Evolutionary conservation across 164 flowering plant genomes (phyloP), one percentile per base, ranked within the genome.

Genomic region (Sedum album): DNA sequence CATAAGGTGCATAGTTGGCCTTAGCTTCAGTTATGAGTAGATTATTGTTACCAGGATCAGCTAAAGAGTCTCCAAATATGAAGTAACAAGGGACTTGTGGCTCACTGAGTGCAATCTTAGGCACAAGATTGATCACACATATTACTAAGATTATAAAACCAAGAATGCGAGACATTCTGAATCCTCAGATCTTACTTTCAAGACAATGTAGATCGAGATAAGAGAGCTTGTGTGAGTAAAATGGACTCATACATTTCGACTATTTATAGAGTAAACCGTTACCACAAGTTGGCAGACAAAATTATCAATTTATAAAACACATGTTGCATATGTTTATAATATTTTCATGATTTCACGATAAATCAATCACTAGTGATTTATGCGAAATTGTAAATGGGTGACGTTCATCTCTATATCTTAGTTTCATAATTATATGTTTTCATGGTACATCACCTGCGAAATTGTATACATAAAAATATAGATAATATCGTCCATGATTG

Each of bases 41-140:
- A 49, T 82, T 81, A 67, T 84, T 84, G 30, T 84, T 82, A 26
- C 88, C 88, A 44, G 69, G 74, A 70, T 84, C 85, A 18, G 73
- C 76, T 60, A 80, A 63, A 0, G 85, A 81, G 63, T 82, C 88
- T n/a, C 88, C 88, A 41, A 82, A 84, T 6, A 79, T 75, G 75
- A 82, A 82, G 75, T 70, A 82, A 62, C 88, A 82, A 2, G 84
- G 84, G 6, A 79, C 84, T 70, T 75, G 67, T n/a, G 67, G 31
- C 30, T 65, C 10, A 20, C 33, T 57, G 62, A 57, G 33, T 2
- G 20, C 62, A 26, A 13, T 28, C 23, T 26, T 57, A 7, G 62
- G 62, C 31, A 57, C 33, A 13, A 57, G 20, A 57, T 28, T 57
- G 33, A 57, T 57, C 33, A 30, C 62, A 30, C 62, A 26, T 0